phyloP scores from a whole-genome alignment of 1,139 yeast species.

The Insectozyma bohioensis region DNA sequence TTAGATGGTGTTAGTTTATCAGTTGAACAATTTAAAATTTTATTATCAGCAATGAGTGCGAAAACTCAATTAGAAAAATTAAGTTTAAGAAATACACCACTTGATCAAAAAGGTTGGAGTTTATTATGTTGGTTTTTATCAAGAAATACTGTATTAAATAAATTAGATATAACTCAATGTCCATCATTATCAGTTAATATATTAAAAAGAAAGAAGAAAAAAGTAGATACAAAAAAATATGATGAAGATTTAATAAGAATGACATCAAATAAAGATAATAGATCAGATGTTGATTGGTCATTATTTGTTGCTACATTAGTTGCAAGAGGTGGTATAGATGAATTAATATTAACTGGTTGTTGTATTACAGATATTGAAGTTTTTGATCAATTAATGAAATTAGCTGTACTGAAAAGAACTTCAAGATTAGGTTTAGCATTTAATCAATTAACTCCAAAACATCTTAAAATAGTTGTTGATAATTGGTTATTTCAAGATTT shows the following conservation, averaged over 20 bases:
- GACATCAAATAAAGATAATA: conserved; percentile 55
- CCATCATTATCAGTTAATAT: conserved; percentile 59
- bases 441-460: conserved; percentile 54
- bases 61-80: conserved; percentile 64
- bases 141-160: conserved; percentile 53
- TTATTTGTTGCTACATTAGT: conserved; percentile 66
- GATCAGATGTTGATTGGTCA: conserved; percentile 79
- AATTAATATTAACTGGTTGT: conserved; percentile 69
- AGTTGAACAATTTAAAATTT: conserved; percentile 60
- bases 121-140: conserved; percentile 68
- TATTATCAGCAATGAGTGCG: conserved; percentile 60
- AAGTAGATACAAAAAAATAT: conserved; percentile 18
- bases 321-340: conserved; percentile 72
- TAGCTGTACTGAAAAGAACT: conserved; percentile 54
- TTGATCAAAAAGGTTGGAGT: conserved; percentile 70
- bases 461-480: conserved; percentile 48
- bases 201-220: conserved; percentile 41
- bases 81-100: conserved; percentile 69
- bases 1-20: conserved; percentile 70
- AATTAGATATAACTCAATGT: conserved; percentile 71
- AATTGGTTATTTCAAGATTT: conserved; percentile 36
- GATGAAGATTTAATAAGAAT: conserved; percentile 47
- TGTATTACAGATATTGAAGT: conserved; percentile 55
- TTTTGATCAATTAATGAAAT: conserved; percentile 56
- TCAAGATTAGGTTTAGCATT: conserved; percentile 67